Evolutionary conservation across 345 rosid genomes (phyloP).

Genomic region (Mercurialis annua): DNA sequence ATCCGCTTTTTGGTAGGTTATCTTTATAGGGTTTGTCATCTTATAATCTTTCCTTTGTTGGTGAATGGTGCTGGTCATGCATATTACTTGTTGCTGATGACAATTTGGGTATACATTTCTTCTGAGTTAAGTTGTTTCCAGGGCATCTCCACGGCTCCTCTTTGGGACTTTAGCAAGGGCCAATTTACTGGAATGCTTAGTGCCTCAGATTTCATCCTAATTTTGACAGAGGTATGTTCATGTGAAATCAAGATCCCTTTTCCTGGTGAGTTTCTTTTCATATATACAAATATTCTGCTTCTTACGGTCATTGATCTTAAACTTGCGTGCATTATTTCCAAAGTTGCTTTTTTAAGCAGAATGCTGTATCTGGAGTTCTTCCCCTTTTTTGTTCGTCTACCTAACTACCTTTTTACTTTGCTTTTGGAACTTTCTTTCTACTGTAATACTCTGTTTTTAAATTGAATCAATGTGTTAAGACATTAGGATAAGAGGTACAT

Average conservation of each 20-base stretch:
- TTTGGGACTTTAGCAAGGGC: constrained; percentile 29
- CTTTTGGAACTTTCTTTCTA: background rate
- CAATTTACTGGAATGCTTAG: constrained; percentile 36
- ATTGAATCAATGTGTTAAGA: background rate
- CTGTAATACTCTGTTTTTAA: background rate
- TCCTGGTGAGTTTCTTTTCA: constrained; percentile 13
- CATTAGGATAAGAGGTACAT: background rate
- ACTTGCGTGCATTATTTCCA: background rate
- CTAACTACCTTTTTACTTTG: background rate
- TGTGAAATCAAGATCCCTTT: constrained; percentile 2
- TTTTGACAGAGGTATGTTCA: constrained; percentile 30
- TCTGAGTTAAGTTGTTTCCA: constrained; percentile 33
- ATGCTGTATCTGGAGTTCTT: background rate
- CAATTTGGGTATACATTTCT: constrained; percentile 25
- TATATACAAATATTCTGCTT: background rate
- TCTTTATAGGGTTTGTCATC: background rate
- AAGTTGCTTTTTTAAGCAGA: background rate
- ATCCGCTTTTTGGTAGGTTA: background rate
- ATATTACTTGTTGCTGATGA: constrained; percentile 22
- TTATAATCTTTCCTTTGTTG: constrained; percentile 5
- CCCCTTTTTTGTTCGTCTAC: background rate
- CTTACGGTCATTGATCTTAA: background rate
- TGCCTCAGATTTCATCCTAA: constrained; percentile 32
- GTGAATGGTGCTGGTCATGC: constrained; percentile 11
- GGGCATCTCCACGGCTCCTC: constrained; percentile 37